These are phyloP conservation scores for Acidomyces sp. DNA, from an alignment of 495 filamentous ascomycete species.

Conservation along the genomic window DNA sequence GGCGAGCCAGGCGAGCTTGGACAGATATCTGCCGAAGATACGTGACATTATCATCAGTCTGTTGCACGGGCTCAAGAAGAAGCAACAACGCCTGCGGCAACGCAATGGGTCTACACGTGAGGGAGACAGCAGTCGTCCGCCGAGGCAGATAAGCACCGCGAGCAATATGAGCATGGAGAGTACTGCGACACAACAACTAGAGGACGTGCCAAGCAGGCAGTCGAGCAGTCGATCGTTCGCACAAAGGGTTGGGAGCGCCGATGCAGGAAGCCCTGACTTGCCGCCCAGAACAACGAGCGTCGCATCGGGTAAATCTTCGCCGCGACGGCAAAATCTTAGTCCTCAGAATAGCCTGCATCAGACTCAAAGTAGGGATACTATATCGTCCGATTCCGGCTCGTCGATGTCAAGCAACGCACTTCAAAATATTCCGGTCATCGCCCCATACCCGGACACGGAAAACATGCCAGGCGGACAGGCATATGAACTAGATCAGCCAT, in stretches of 20 bases:
- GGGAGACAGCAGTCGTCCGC: slow-evolving; percentile 32
- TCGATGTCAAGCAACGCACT: slow-evolving; percentile 54
- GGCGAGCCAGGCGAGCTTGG: slow-evolving; percentile 80
- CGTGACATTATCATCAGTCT: slow-evolving; percentile 97
- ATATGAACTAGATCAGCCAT: slow-evolving; percentile 29
- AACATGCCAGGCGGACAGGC: slow-evolving; percentile 29
- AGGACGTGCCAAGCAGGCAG: slow-evolving; percentile 39
- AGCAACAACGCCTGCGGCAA: slow-evolving; percentile 81
- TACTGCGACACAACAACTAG: slow-evolving; percentile 49
- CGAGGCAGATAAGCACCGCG: slow-evolving; percentile 46
- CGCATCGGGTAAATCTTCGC: slow-evolving; percentile 22
- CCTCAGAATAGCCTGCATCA: slow-evolving; percentile 31
- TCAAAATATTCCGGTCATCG: slow-evolving; percentile 54
- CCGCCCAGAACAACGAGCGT: slow-evolving; percentile 36
- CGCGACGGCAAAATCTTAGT: slow-evolving; percentile 23
- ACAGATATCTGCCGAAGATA: slow-evolving; percentile 81
- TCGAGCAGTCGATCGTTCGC: slow-evolving; percentile 28
- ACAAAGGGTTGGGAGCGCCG: slow-evolving; percentile 37
- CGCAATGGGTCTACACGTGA: slow-evolving; percentile 39
- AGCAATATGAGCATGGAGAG: slow-evolving; percentile 39
- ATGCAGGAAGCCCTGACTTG: slow-evolving; percentile 34
- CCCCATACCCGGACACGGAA: slow-evolving; percentile 51
- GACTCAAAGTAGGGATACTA: slow-evolving; percentile 30
- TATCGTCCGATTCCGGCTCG: slow-evolving; percentile 30
- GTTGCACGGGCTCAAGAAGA: slow-evolving; percentile 87